Evolutionary conservation across 805 yeast species (phyloP), one percentile per base, ranked within the genome.

Genomic region (Saccharomycopsis malanga): DNA sequence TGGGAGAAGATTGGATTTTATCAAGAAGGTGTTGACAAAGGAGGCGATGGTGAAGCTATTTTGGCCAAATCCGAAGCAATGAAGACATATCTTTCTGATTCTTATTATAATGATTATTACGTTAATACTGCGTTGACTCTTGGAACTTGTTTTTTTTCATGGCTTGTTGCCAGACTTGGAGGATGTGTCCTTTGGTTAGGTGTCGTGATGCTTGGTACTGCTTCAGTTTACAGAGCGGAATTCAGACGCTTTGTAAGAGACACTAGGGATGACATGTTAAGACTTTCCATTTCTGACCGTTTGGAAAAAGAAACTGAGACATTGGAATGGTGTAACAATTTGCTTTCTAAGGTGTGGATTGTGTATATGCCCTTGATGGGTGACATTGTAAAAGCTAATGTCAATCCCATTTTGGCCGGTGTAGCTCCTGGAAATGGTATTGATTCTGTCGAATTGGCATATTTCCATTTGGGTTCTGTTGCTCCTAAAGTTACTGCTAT

Each of bases 281-380:
- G 95, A 66, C 63, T 74, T 39, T 69, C 73, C 23, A 76, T 87
- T n/a, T 67, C 71, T 42, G 84, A 82, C 60, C 69, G 79, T 34
- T 66, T 85, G 52, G 85, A 79, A 49, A 71, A 74, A 41, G 74
- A 72, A 56, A 60, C 72, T 46, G 95, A 85, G 65, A 79, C 89
- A 6, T 83, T 85, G 77, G 77, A 81, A 50, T 85, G 95, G 95
- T 62, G 85, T 57, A 85, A 85, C 58, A 74, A 81, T 21, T 84
- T 85, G 58, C 64, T 85, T 60, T 80, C 80, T 38, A 85, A 85
- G 64, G 83, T 85, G 59, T 85, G 95, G 95, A 85, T 83, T 48
- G 83, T 85, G 52, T 85, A 85, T 58, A 85, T 85, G 95, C 91
- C 93, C 27, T 87, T 85, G 0, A 68, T 85, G 43, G 80, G 88